Base-by-base conservation (phyloP, 176 grass and related monocot genomes). In the Eleusine indica region DNA sequence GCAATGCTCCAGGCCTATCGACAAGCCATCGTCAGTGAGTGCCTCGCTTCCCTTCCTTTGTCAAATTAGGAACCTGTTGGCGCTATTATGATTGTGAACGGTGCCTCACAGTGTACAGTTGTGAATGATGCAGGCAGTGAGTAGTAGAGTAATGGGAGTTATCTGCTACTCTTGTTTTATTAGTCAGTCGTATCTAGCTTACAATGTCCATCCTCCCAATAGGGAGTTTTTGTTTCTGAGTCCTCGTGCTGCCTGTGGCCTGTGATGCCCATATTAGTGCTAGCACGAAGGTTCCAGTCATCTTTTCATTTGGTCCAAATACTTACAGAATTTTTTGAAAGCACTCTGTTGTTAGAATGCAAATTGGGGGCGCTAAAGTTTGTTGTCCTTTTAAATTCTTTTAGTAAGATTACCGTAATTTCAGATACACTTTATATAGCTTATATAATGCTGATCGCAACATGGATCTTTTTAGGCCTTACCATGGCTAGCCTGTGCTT, bases 1-100 rank as follows among this genome's bases (percentile, higher is more conserved):
- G 94, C 92, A 47, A 12, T 94, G 65, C 18, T 92, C 21, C 92
- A 97, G 89, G 94, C 94, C 0, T 97, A 97, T 77, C 88, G 89
- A 49, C 89, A 94, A 56, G 94, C 94, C 71, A 52, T 97, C 86
- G 84, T 91, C 89, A 97, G 94, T 97, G 62, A 91, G 89, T 86
- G 71, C 51, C 51, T 64, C 22, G 25, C 61, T 42, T 37, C 66
- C 28, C 14, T 57, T 15, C 30, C 6, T 19, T 73, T 6, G 21
- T 64, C 3, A 16, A 80, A 51, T 1, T n/a, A 3, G 21, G 7
- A 9, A 40, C 21, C 67, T 3, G 0, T 22, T n/a, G 44, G 12
- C 16, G 9, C 46, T 51, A 19, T 32, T 66, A 7, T 70, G 60
- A 61, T 79, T 75, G 29, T 73, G 32, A 22, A 2, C 48, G 8